These are phyloP conservation scores for Myxozyma vanderwaltii DNA, from an alignment of 805 yeast genomes.

Conservation along the genomic window DNA sequence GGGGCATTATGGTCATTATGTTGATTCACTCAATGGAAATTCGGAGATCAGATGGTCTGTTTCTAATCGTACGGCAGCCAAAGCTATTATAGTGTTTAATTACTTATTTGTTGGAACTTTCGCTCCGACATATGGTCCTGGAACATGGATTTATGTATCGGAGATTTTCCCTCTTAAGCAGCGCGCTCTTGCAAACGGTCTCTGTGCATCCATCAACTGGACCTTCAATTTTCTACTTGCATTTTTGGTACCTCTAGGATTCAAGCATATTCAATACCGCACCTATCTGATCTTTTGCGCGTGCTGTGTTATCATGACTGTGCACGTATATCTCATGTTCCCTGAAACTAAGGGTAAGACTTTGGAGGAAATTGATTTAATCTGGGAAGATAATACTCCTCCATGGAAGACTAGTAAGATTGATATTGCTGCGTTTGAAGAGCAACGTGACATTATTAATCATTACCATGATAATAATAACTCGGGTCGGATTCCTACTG, in stretches of 20 bases:
- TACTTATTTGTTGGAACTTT: constrained; percentile 59
- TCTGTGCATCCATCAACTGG: constrained; percentile 67
- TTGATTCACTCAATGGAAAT: constrained; percentile 35
- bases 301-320: constrained; percentile 53
- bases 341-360: constrained; percentile 75
- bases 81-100: constrained; percentile 51
- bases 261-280: constrained; percentile 59
- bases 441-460: background rate
- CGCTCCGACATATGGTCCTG: constrained; percentile 56
- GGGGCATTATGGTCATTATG: constrained; percentile 35
- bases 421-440: constrained; percentile 56
- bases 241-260: constrained; percentile 43
- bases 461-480: background rate
- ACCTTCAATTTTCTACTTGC: constrained; percentile 65
- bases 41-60: constrained; percentile 34
- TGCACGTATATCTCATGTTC: constrained; percentile 55
- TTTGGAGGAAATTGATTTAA: constrained; percentile 64
- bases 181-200: constrained; percentile 64
- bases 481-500: background rate
- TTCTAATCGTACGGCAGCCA: constrained; percentile 43
- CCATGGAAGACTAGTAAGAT: constrained; percentile 47
- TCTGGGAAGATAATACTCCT: constrained; percentile 14
- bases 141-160: constrained; percentile 63
- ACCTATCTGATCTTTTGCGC: constrained; percentile 60
- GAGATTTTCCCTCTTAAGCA: constrained; percentile 66